Evolutionary conservation across 768 basidiomycete genomes (phyloP).

Genomic region (Macrolepiota albuminosa): DNA sequence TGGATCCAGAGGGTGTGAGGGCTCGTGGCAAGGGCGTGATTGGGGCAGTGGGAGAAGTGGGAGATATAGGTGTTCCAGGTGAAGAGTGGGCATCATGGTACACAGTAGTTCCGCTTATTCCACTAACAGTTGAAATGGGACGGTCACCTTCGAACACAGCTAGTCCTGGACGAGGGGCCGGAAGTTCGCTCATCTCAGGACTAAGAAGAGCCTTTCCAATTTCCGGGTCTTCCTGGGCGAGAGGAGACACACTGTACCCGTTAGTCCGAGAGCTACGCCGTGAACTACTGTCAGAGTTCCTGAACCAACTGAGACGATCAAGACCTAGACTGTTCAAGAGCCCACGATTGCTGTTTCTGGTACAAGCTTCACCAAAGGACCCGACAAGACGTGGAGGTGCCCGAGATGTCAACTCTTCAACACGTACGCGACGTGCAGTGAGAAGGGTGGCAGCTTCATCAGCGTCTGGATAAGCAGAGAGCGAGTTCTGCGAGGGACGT

Average conservation of each 20-base stretch:
- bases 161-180: conserved; percentile 26
- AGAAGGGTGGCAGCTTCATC: conserved; percentile 45
- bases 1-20: conserved; percentile 36
- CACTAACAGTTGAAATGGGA: conserved; percentile 56
- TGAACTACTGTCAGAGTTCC: conserved; percentile 24
- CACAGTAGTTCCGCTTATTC: conserved; percentile 48
- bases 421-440: conserved; percentile 47
- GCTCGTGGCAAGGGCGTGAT: conserved; percentile 42
- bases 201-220: conserved; percentile 34
- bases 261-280: conserved; percentile 16
- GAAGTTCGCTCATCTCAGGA: conserved; percentile 18
- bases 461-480: conserved; percentile 29
- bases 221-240: conserved; percentile 43
- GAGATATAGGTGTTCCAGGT: conserved; percentile 32
- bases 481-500: conserved; percentile 23
- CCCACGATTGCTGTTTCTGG: conserved; percentile 14
- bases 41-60: conserved; percentile 16
- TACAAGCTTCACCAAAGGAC: conserved; percentile 11
- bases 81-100: conserved; percentile 64
- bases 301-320: conserved; percentile 59
- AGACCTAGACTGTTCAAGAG: conserved; percentile 40
- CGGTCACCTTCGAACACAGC: conserved; percentile 40
- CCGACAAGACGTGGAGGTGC: conserved; percentile 17
- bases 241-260: conserved; percentile 17
- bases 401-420: conserved; percentile 31